A percentile compares a stretch with the other conserved stretches of the same genome.
phyloP scores from a whole-genome alignment of 306 rosid genomes.

The Corylus americana region DNA sequence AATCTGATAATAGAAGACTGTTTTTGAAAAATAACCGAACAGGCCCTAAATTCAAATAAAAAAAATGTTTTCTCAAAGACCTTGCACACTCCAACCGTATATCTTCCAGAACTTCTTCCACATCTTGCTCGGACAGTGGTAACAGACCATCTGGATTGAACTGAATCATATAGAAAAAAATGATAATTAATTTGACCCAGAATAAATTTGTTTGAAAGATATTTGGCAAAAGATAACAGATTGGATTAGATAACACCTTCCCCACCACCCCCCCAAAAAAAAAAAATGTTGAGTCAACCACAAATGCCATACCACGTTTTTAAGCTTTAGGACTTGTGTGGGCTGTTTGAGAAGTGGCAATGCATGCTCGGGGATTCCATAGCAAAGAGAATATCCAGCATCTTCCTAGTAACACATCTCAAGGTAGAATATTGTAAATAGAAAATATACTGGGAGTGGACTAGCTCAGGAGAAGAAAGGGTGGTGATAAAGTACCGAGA shows the following conservation, averaged over 20 bases:
- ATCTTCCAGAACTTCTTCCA: conserved; percentile 76
- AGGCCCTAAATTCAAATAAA: conserved; percentile 20
- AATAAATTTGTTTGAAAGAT: background rate
- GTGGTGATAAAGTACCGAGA: conserved; percentile 48
- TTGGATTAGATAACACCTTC: background rate
- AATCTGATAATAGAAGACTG: background rate
- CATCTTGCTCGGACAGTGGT: conserved; percentile 52
- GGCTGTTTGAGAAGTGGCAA: conserved; percentile 74
- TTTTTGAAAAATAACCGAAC: background rate
- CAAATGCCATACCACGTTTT: conserved; percentile 66
- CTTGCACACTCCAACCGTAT: conserved; percentile 93
- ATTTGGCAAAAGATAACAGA: background rate
- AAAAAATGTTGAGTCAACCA: conserved; percentile 1
- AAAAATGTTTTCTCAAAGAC: conserved; percentile 39
- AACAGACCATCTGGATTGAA: conserved; percentile 51
- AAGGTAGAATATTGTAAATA: conserved; percentile 12
- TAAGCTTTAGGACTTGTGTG: conserved; percentile 68
- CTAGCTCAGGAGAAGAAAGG: background rate
- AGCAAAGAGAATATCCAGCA: conserved; percentile 41
- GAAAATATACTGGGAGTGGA: background rate
- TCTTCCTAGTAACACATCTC: conserved; percentile 48
- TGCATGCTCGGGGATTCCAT: conserved; percentile 80
- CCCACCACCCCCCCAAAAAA: background rate
- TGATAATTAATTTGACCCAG: conserved; percentile 27
- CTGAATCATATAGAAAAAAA: conserved; percentile 39